Evolutionary conservation across 257 asterid species (phyloP).

Genomic region (Penstemon eatonii): DNA sequence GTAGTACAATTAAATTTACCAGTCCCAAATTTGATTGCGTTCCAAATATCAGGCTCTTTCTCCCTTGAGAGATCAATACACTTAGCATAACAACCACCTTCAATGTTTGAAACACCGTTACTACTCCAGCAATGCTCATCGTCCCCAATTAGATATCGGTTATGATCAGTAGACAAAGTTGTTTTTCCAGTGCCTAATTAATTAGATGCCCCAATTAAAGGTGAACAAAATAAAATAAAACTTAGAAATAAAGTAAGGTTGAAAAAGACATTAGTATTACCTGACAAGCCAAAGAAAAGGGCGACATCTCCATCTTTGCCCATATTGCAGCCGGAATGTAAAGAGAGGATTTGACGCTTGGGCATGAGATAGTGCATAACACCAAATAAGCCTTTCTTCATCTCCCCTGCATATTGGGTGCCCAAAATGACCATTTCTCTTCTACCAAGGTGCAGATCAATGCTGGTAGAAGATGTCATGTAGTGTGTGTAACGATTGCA

Average conservation of each 20-base stretch:
- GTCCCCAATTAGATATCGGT: slow-evolving; percentile 88
- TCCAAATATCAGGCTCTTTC: slow-evolving; percentile 98
- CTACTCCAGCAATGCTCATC: slow-evolving; percentile 99
- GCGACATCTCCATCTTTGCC: slow-evolving; percentile 97
- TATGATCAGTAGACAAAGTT: slow-evolving; percentile 94
- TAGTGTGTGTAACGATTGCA: slow-evolving; percentile 98
- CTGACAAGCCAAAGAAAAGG: slow-evolving; percentile 98
- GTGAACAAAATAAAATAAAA: not conserved
- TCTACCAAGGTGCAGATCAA: slow-evolving; percentile 83
- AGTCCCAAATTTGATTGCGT: slow-evolving; percentile 95
- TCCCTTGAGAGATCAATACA: slow-evolving; percentile 90
- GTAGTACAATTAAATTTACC: slow-evolving; percentile 39
- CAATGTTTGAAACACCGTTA: slow-evolving; percentile 86
- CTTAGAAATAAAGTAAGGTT: slow-evolving; percentile 15
- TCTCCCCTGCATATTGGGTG: slow-evolving; percentile 99
- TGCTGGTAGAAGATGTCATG: slow-evolving; percentile 99
- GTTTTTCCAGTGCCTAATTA: slow-evolving; percentile 92
- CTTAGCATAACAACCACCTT: slow-evolving; percentile 99
- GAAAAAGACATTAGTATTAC: slow-evolving; percentile 35
- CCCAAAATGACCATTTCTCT: slow-evolving; percentile 99
- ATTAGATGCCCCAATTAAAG: not conserved
- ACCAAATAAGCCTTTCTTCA: slow-evolving; percentile 98
- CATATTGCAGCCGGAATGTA: slow-evolving; percentile 99
- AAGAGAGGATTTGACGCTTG: slow-evolving; percentile 86
- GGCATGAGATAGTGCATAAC: slow-evolving; percentile 99